Evolutionary conservation across 768 basidiomycete species (phyloP), one percentile per base, ranked within the genome.

Genomic region (Trametes elegans): DNA sequence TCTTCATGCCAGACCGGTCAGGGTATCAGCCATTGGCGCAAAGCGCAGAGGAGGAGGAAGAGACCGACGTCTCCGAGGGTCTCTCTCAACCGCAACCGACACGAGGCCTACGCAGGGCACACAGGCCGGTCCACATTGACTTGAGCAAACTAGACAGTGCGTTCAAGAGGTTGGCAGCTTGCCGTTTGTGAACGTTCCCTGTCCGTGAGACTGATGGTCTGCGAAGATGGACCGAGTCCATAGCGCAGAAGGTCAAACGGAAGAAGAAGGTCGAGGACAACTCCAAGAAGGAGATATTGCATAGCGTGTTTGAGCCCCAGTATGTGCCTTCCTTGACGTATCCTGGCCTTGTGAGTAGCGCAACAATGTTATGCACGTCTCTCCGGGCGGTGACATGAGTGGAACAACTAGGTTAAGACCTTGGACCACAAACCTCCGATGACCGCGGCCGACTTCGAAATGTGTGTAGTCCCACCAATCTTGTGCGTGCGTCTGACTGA

Each of bases 211-310:
- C 45, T 41, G 43, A 42, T 28, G 49, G 7, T 21, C 57, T 35
- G 42, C 44, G 14, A 52, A 89, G 88, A 66, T 93, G 90, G 90
- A 93, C 90, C 11, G 84, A 88, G 63, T 87, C 86, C 49, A 92
- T 93, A 62, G 86, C 90, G 1, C 85, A 90, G 72, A 90, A 88
- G 70, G 82, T 93, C 47, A 88, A 87, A 62, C 81, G 87, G 53
- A 90, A 88, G 73, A 87, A 84, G 76, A 89, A 85, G 56, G 75
- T 76, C 14, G 77, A 81, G 35, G 81, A 82, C 53, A 77, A 83
- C 64, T 79, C 82, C 36, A 80, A 79, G 66, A 85, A 78, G 74
- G 81, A 84, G 66, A 92, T 93, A 64, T 87, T 83, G 80, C 82
- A 83, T 55, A 90, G 86, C 64, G 87, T 88, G 11, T 90, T 92